Conservation (phyloP, 73 alveolate genomes). For the Stentor coeruleus region DNA sequence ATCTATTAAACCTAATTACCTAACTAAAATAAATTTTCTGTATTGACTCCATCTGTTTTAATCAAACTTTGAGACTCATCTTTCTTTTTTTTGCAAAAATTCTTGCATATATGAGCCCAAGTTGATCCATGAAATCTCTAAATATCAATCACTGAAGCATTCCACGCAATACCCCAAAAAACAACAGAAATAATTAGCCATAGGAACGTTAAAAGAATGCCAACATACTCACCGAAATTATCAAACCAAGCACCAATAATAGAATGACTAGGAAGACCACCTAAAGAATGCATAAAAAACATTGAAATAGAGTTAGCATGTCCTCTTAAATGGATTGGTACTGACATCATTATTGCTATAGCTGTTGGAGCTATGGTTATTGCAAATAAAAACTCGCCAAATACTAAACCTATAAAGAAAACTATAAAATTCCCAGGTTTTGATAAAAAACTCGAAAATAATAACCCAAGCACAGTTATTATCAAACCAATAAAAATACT, state of each 20-base stretch:
- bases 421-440: neutral
- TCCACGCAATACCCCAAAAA: neutral
- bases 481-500: neutral
- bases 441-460: neutral
- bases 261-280: constrained; percentile 1
- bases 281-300: neutral
- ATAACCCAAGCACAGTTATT: neutral
- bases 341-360: neutral
- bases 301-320: constrained; percentile 21
- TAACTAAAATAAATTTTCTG: too few relatives aligned
- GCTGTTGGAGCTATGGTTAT: neutral
- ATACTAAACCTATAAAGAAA: neutral
- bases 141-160: neutral
- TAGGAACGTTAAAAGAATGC: neutral
- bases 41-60: too few relatives aligned
- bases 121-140: constrained; percentile 12
- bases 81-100: too few relatives aligned
- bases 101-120: too few relatives aligned
- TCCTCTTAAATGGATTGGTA: constrained; percentile 12
- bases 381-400: neutral
- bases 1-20: too few relatives aligned
- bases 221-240: neutral
- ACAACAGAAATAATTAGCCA: neutral
- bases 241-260: constrained; percentile 10
- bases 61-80: too few relatives aligned